Percentiles rank a stretch among this genome's conserved stretches.
Conservation (phyloP, 805 yeast species). For the Clavispora phyllophila region DNA sequence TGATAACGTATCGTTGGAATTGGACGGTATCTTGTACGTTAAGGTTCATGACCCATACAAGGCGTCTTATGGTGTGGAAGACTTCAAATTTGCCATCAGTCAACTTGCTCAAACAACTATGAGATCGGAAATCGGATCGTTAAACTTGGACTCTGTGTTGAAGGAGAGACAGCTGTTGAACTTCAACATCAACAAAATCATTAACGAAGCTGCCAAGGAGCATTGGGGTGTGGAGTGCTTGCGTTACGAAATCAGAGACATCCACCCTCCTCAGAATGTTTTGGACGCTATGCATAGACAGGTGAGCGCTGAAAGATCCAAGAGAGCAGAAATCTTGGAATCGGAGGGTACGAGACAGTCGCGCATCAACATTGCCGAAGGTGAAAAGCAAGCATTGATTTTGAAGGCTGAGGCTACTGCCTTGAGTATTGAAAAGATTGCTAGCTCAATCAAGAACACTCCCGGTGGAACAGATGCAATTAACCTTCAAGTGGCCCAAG, state of each 20-base stretch:
- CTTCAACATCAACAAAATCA: conserved; percentile 65
- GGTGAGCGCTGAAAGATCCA: conserved; percentile 82
- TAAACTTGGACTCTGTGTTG: conserved; percentile 73
- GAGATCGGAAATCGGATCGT: conserved; percentile 84
- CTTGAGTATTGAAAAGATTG: conserved; percentile 57
- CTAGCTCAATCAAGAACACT: conserved; percentile 61
- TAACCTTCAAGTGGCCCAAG: conserved; percentile 74
- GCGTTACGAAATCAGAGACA: conserved; percentile 82
- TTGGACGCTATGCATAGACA: conserved; percentile 90
- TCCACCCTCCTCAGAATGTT: conserved; percentile 81
- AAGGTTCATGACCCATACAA: conserved; percentile 76
- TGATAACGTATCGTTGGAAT: conserved; percentile 77
- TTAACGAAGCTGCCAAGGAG: conserved; percentile 77
- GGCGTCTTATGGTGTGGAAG: conserved; percentile 85
- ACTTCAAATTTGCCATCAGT: conserved; percentile 77
- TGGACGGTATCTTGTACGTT: conserved; percentile 80
- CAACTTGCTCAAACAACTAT: conserved; percentile 88
- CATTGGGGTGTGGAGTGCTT: conserved; percentile 81
- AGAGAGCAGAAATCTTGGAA: conserved; percentile 62
- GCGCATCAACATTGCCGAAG: conserved; percentile 62
- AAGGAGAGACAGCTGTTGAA: conserved; percentile 72
- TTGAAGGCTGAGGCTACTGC: conserved; percentile 71
- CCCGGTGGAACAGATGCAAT: conserved; percentile 76
- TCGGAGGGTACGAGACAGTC: conserved; percentile 66
- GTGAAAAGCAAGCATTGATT: conserved; percentile 67